Base-by-base conservation (phyloP, 1,139 yeast genomes). In the Wickerhamomyces sp. region DNA sequence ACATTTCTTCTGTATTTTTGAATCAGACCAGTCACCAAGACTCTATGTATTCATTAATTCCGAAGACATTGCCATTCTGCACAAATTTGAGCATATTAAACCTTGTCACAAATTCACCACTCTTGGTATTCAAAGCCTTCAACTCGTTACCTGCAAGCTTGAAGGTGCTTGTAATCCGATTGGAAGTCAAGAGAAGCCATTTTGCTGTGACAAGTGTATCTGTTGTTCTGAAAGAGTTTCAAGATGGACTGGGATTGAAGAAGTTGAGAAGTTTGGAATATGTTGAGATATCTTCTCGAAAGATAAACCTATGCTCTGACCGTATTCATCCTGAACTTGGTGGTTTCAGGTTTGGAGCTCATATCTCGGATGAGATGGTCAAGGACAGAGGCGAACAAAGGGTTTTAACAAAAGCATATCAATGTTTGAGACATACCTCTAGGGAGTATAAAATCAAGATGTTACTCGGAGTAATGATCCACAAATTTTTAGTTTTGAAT, bases 241-340 rank as follows among this genome's bases (percentile, higher is more conserved):
- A 3, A 3, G 14, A 16, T 3, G 23, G 11, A 16, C 13, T 16
- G 9, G 6, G 2, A 3, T 12, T 26, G 9, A 23, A 26, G 18
- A 11, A 24, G 4, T 28, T 33, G 11, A 21, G 30, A 4, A 10
- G 27, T 4, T 27, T 40, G 19, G 20, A 36, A 13, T 35, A 37
- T 15, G 33, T 42, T 25, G 41, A 33, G 23, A 11, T 37, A 7
- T 28, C 33, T 11, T 36, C 42, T 2, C 35, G 30, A 9, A 26
- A 26, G 12, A 23, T 16, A 16, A 36, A 35, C 6, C 19, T 42
- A 4, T 22, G 17, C 8, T 20, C 28, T 6, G 25, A 27, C 8
- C 37, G 32, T 26, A 13, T 37, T 2, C 45, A 42, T 29, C 46
- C 46, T 14, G 43, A 38, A 22, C 21, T 39, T 4, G 35, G 38